Conservation (phyloP, 768 basidiomycete genomes). For the Termitomyces sp. region DNA sequence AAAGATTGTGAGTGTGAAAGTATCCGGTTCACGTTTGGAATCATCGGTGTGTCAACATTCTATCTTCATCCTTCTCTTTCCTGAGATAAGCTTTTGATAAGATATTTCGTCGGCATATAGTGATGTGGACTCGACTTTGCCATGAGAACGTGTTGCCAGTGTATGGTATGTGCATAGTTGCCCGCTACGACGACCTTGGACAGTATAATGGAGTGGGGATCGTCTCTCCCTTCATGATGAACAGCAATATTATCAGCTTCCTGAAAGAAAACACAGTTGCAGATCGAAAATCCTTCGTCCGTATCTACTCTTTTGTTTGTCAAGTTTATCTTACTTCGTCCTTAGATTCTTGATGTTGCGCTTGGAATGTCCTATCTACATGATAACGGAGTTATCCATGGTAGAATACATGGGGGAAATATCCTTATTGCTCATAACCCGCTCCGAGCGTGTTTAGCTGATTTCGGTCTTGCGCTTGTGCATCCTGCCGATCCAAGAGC, state of each 20-base stretch:
- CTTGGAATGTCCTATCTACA: conserved; percentile 7
- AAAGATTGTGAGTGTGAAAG: not conserved
- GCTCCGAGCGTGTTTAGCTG: not conserved
- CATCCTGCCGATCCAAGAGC: not conserved
- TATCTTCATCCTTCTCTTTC: not conserved
- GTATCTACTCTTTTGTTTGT: not conserved
- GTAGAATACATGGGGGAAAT: not conserved
- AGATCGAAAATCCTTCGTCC: not conserved
- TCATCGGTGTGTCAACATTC: not conserved
- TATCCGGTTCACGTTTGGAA: not conserved
- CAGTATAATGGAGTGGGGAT: not conserved
- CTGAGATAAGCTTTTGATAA: not conserved
- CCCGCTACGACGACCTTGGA: not conserved
- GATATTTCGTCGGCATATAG: not conserved
- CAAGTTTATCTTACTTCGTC: not conserved
- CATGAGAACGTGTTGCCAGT: not conserved
- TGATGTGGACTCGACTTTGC: not conserved
- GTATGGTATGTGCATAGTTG: not conserved
- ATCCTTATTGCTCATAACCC: not conserved
- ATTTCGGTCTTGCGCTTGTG: not conserved
- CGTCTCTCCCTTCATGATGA: not conserved
- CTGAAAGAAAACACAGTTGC: not conserved
- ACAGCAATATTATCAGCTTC: not conserved
- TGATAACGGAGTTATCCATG: not conserved
- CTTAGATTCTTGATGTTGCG: not conserved